phyloP scores from a whole-genome alignment of 2,329 filamentous ascomycete species.

The Fusarium napiforme region DNA sequence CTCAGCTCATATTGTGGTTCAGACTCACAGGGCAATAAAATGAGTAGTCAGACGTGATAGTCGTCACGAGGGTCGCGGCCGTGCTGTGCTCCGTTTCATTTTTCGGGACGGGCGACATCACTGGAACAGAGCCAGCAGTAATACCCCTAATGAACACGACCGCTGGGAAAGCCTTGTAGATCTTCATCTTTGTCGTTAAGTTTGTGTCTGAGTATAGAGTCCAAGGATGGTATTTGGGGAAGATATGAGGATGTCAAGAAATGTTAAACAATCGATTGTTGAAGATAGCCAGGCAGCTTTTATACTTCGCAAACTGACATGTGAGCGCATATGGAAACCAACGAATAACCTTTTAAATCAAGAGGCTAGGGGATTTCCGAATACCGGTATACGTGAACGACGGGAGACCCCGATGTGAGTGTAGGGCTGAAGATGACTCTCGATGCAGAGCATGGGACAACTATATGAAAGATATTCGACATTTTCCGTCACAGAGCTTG shows the following conservation, averaged over 20 bases:
- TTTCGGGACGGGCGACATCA: background rate
- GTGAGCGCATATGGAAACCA: background rate
- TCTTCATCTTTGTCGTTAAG: conserved; percentile 13
- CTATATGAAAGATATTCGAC: background rate
- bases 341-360: background rate
- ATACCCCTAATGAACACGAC: conserved; percentile 15
- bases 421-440: background rate
- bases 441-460: background rate
- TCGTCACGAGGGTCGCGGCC: conserved; percentile 48
- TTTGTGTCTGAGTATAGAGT: background rate
- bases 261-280: background rate
- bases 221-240: background rate
- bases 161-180: background rate
- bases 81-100: background rate
- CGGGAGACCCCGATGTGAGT: conserved; percentile 1
- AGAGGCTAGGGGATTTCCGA: background rate
- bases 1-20: too few species aligned
- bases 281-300: background rate
- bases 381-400: background rate
- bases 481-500: background rate
- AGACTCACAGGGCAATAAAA: conserved; percentile 57
- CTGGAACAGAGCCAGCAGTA: background rate
- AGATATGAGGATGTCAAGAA: background rate
- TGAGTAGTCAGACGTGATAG: conserved; percentile 52
- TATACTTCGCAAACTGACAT: background rate